Conservation (phyloP, 208 protist genomes). For the Wallacemonas sp. region DNA sequence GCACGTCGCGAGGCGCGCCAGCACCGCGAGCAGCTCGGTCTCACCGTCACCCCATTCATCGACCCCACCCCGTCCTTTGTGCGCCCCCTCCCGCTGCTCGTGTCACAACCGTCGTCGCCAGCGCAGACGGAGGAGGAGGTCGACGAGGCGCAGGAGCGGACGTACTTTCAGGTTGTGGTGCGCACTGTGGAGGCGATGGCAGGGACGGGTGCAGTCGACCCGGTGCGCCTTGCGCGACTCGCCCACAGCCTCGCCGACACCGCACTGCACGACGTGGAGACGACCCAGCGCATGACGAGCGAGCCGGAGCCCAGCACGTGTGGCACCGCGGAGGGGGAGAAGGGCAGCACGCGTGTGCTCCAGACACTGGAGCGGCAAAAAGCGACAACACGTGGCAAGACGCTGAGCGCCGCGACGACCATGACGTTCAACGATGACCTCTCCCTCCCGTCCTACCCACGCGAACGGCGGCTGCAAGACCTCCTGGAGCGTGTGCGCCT, state of each 20-base stretch:
- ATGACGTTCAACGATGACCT: neutral
- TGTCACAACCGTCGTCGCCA: neutral
- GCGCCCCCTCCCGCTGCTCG: neutral
- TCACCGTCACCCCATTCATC: conserved; percentile 5
- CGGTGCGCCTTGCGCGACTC: conserved; percentile 14
- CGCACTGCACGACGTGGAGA: conserved; percentile 6
- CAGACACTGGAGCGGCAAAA: conserved; percentile 1
- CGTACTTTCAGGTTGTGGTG: conserved; percentile 30
- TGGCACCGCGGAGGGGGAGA: neutral
- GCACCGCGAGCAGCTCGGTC: conserved; percentile 23
- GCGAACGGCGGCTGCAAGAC: conserved; percentile 18
- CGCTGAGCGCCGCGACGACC: neutral
- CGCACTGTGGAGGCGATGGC: conserved; percentile 29
- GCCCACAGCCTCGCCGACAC: conserved; percentile 20
- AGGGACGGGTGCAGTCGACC: conserved; percentile 1
- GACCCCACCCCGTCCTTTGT: neutral
- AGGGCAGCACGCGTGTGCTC: neutral
- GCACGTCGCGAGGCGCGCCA: conserved; percentile 15
- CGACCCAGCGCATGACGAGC: neutral
- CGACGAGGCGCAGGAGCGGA: conserved; percentile 31
- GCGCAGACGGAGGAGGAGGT: conserved; percentile 23
- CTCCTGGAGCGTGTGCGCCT: conserved; percentile 22
- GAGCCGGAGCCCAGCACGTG: neutral
- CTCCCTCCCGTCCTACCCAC: neutral
- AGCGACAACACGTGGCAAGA: neutral